Percentiles rank a stretch among this genome's conserved stretches.
These are phyloP conservation scores for Helotiales sp. DNA, from an alignment of 2,329 filamentous ascomycete genomes.

Conservation along the genomic window DNA sequence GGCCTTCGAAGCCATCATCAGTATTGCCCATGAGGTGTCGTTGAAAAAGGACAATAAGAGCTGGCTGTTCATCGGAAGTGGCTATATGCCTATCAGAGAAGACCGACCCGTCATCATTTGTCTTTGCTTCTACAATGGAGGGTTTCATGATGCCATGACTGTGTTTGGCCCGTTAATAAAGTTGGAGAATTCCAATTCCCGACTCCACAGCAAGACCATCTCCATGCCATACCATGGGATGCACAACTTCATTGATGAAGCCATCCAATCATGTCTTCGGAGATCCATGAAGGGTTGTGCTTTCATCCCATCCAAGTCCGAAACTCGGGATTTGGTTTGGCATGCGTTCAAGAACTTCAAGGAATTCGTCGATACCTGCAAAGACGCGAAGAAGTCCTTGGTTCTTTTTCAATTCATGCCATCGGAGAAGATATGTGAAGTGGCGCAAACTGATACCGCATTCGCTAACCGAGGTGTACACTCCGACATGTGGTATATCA, in stretches of 20 bases:
- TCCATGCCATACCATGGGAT: constrained; percentile 36
- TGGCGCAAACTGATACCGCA: constrained; percentile 26
- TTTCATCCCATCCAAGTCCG: constrained; percentile 36
- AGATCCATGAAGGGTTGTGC: constrained; percentile 39
- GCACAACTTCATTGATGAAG: constrained; percentile 36
- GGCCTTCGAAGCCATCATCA: neutral
- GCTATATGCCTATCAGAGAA: neutral
- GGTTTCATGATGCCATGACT: constrained; percentile 28
- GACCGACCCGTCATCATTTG: neutral
- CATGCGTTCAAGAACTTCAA: constrained; percentile 31
- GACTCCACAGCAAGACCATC: constrained; percentile 25
- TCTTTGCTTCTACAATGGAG: neutral
- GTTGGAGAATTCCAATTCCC: constrained; percentile 28
- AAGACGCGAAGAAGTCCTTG: constrained; percentile 23
- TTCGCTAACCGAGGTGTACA: constrained; percentile 33
- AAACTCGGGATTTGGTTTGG: constrained; percentile 24
- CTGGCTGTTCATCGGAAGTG: neutral
- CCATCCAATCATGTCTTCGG: constrained; percentile 36
- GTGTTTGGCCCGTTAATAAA: constrained; percentile 34
- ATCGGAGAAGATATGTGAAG: constrained; percentile 18
- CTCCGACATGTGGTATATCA: constrained; percentile 27
- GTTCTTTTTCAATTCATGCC: constrained; percentile 25
- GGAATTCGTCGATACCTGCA: constrained; percentile 27
- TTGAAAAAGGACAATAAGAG: neutral
- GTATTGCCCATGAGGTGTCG: neutral